Evolutionary conservation across 257 asterid species (phyloP).

Genomic region (Rubia yunnanensis): DNA sequence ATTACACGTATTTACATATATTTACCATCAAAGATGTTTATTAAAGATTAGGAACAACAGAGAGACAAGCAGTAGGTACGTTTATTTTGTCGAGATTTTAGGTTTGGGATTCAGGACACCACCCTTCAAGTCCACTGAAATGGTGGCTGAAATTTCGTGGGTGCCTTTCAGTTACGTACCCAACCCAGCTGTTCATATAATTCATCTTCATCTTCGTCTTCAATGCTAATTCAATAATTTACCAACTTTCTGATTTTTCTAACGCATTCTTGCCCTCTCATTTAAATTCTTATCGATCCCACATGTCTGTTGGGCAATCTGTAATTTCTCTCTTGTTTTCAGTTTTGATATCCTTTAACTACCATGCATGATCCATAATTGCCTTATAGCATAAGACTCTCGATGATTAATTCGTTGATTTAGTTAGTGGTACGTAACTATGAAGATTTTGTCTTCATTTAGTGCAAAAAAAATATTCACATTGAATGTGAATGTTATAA

Average conservation of each 20-base stretch:
- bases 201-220: not conserved
- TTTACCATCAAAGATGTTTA: too few species aligned
- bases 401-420: too few species aligned
- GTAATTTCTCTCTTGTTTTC: not conserved
- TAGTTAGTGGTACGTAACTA: too few species aligned
- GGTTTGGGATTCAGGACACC: not conserved
- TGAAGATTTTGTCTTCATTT: too few species aligned
- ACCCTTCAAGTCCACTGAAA: not conserved
- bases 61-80: not conserved
- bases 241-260: not conserved
- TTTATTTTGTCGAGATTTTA: conserved; percentile 3
- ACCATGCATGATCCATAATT: not conserved
- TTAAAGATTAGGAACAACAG: too few species aligned
- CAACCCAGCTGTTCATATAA: conserved; percentile 1
- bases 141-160: not conserved
- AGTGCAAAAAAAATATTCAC: too few species aligned
- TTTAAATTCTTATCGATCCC: not conserved
- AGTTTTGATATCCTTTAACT: not conserved
- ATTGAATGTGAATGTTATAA: too few species aligned
- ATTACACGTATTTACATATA: too few species aligned
- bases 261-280: not conserved
- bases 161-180: not conserved
- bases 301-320: not conserved
- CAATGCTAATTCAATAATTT: conserved; percentile 5
- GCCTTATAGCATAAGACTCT: too few species aligned